Evolutionary conservation across 2,329 filamentous ascomycete species (phyloP).

Genomic region (Pseudogymnoascus sp.): DNA sequence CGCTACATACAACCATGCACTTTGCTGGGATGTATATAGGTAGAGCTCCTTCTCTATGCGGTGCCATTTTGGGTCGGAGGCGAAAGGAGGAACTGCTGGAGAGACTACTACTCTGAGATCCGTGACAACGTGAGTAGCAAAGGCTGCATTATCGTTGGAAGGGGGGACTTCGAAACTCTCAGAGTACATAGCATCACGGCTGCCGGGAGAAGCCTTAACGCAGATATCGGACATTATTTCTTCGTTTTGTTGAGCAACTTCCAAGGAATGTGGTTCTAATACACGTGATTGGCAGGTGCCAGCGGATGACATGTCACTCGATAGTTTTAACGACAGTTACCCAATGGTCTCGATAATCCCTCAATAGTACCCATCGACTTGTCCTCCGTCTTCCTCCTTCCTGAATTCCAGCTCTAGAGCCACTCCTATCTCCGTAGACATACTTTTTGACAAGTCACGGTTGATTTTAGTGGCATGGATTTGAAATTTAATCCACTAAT

Average conservation of each 20-base stretch:
- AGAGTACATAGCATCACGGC: conserved; percentile 16
- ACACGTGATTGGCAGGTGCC: too few relatives aligned
- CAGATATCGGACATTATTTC: conserved; percentile 1
- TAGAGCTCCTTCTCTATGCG: background rate
- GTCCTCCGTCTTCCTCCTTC: too few relatives aligned
- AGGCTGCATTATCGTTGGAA: conserved; percentile 13
- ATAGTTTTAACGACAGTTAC: too few relatives aligned
- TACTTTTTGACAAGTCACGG: too few relatives aligned
- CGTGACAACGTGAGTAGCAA: conserved; percentile 26
- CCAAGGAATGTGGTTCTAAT: too few relatives aligned
- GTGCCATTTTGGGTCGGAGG: conserved; percentile 13
- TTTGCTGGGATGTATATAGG: background rate
- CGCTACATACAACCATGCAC: background rate
- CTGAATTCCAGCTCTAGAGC: too few relatives aligned
- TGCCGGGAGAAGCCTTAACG: conserved; percentile 12
- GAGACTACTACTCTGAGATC: conserved; percentile 30
- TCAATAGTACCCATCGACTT: too few relatives aligned
- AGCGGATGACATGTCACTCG: too few relatives aligned
- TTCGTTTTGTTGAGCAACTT: conserved; percentile 12
- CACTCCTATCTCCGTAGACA: too few relatives aligned
- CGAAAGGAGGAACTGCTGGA: conserved; percentile 20
- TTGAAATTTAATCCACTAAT: too few relatives aligned
- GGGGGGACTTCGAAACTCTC: conserved; percentile 16
- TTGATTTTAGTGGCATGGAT: too few relatives aligned
- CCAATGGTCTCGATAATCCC: too few relatives aligned